A percentile compares a stretch with the other conserved stretches of the same genome.
Conservation (phyloP, 345 rosid genomes). For the Laguncularia racemosa region DNA sequence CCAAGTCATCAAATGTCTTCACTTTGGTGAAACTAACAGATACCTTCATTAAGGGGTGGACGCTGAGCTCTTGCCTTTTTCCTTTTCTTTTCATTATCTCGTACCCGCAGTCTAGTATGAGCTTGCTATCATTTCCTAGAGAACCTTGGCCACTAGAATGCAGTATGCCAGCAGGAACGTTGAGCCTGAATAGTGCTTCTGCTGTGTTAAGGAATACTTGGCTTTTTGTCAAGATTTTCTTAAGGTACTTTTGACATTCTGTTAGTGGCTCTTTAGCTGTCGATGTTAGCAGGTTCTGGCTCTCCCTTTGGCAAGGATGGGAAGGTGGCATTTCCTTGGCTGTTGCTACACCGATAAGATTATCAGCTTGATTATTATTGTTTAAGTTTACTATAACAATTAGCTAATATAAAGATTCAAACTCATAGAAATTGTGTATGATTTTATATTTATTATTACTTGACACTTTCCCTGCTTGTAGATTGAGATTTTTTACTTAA, state of each 20-base stretch:
- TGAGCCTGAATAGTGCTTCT: slow-evolving; percentile 70
- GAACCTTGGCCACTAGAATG: slow-evolving; percentile 12
- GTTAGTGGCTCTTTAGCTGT: slow-evolving; percentile 38
- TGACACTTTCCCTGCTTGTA: no score
- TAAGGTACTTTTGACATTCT: slow-evolving; percentile 51
- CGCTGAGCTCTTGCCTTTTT: slow-evolving; percentile 54
- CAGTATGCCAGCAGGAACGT: slow-evolving; percentile 39
- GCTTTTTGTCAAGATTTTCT: slow-evolving; percentile 52
- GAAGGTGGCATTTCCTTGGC: slow-evolving; percentile 6
- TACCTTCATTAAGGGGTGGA: slow-evolving; percentile 52
- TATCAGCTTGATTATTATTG: background rate
- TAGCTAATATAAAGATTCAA: background rate
- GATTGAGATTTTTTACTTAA: no score
- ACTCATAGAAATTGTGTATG: background rate
- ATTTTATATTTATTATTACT: no score
- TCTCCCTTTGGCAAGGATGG: slow-evolving; percentile 11
- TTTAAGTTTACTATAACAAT: background rate
- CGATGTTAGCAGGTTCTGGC: slow-evolving; percentile 7
- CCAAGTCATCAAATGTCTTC: slow-evolving; percentile 51
- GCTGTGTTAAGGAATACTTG: slow-evolving; percentile 66
- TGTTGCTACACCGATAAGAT: slow-evolving; percentile 32
- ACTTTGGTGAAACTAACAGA: slow-evolving; percentile 24
- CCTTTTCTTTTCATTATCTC: slow-evolving; percentile 84
- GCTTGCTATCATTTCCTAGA: slow-evolving; percentile 44
- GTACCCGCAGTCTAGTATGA: slow-evolving; percentile 62